A percentile compares a stretch with the other conserved stretches of the same genome.
These are phyloP conservation scores for Cladochytrium replicatum DNA, from an alignment of 192 early-diverging fungal genomes.

Conservation along the genomic window DNA sequence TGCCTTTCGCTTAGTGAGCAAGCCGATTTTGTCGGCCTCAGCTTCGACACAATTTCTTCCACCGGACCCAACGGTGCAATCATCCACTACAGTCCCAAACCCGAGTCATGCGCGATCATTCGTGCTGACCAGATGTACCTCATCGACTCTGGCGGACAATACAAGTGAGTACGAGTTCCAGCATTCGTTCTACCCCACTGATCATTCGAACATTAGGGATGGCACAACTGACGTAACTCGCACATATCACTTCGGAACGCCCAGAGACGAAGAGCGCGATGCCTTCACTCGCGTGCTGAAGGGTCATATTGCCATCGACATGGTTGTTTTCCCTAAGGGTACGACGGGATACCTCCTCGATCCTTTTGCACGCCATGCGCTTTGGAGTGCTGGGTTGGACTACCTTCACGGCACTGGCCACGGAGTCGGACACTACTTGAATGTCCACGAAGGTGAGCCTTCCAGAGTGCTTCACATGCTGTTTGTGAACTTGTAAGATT, in stretches of 20 bases:
- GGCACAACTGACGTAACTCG: slow-evolving; percentile 98
- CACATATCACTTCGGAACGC: slow-evolving; percentile 81
- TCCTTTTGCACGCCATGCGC: slow-evolving; percentile 68
- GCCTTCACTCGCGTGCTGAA: slow-evolving; percentile 96
- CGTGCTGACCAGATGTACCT: slow-evolving; percentile 73
- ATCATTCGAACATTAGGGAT: slow-evolving; percentile 34
- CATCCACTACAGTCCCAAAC: slow-evolving; percentile 93
- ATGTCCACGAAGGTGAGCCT: slow-evolving; percentile 71
- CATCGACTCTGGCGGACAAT: slow-evolving; percentile 95
- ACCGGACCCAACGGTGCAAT: slow-evolving; percentile 95
- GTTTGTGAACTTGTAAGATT: slow-evolving; percentile 14
- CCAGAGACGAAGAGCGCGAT: slow-evolving; percentile 74
- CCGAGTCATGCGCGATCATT: slow-evolving; percentile 65
- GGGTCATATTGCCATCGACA: slow-evolving; percentile 90
- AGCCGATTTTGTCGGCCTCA: slow-evolving; percentile 78
- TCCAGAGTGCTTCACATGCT: background rate
- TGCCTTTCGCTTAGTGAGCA: slow-evolving; percentile 38
- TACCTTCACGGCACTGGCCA: slow-evolving; percentile 97
- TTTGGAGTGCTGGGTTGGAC: slow-evolving; percentile 91
- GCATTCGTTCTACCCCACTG: background rate
- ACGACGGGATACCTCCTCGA: slow-evolving; percentile 77
- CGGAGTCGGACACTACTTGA: slow-evolving; percentile 91
- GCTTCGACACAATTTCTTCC: slow-evolving; percentile 92
- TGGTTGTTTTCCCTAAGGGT: slow-evolving; percentile 78
- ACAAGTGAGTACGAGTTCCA: slow-evolving; percentile 26